Evolutionary conservation across 2,329 filamentous ascomycete species (phyloP).

Genomic region (Colletotrichum aenigma): DNA sequence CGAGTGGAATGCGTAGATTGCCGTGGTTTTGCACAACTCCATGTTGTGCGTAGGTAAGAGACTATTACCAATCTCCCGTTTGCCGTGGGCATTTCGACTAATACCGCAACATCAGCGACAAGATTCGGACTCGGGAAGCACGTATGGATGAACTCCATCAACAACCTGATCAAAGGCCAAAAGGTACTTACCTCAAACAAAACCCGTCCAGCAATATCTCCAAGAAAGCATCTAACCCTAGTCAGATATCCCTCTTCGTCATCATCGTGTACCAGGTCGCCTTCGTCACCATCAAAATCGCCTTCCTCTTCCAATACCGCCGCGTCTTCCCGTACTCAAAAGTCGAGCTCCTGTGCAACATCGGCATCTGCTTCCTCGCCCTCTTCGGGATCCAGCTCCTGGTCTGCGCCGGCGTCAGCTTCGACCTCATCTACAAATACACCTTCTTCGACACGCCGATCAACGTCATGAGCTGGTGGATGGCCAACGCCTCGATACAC

Average conservation of each 20-base stretch:
- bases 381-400: constrained; percentile 13
- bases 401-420: constrained; percentile 1
- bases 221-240: background rate
- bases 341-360: constrained; percentile 18
- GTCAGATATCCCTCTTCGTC: constrained; percentile 26
- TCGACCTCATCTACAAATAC: background rate
- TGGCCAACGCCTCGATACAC: constrained; percentile 13
- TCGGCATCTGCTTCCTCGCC: constrained; percentile 9
- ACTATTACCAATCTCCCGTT: accelerated
- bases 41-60: background rate
- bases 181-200: background rate
- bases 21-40: background rate
- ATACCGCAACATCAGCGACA: background rate
- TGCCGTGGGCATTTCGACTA: background rate
- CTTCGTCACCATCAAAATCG: constrained; percentile 34
- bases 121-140: constrained; percentile 25
- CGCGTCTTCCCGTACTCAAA: constrained; percentile 27
- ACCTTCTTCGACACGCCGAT: background rate
- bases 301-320: constrained; percentile 41
- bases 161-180: background rate
- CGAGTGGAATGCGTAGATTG: background rate
- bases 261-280: constrained; percentile 34
- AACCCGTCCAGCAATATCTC: background rate
- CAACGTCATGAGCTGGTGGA: constrained; percentile 12
- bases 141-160: background rate